Base-by-base conservation (phyloP, 495 filamentous ascomycete genomes). In the Ramalina peruviana region DNA sequence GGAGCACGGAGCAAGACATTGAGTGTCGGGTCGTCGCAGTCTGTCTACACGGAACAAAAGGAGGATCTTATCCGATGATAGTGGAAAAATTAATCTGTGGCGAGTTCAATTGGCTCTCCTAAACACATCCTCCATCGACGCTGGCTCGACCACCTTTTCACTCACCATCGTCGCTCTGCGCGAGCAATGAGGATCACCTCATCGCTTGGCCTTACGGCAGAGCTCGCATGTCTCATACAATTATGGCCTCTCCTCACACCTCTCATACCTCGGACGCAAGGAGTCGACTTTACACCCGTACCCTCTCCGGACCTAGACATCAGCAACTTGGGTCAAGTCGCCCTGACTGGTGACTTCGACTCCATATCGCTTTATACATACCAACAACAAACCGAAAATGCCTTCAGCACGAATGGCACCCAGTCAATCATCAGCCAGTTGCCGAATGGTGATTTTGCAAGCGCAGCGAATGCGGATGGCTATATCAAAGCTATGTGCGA, bases 331-430 rank as follows among this genome's bases (percentile, higher is more conserved):
- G 92, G 93, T 48, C 79, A 81, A 53, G 80, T 97, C 47, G 88
- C 85, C 37, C 72, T 98, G 48, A 86, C 81, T 11, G 92, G 92
- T 52, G 82, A 97, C 66, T 99, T 97, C 62, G 76, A 83, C 60
- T 82, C 86, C 36, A 85, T 96, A 46, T 94, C 93, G 27, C 72
- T 97, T 16, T 97, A 89, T 70, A 71, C 84, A 60, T 97, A 83
- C 63, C 69, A 80, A 57, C 81, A 79, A 54, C 89, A 99, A 64
- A 80, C 74, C 36, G 78, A 93, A 65, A 66, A 73, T 33, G 65
- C 73, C 6, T 72, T 78, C 56, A 78, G 59, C 52, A 76, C 73
- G 44, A 86, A 92, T 72, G 86, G 85, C 57, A 83, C 79, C 49
- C 80, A 89, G 56, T 82, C 85, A 44, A 74, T 99, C 48, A 74